A percentile compares a stretch with the other conserved stretches of the same genome.
Conservation (phyloP, 371 early-diverging fungal species). For the Mortierella sp. region DNA sequence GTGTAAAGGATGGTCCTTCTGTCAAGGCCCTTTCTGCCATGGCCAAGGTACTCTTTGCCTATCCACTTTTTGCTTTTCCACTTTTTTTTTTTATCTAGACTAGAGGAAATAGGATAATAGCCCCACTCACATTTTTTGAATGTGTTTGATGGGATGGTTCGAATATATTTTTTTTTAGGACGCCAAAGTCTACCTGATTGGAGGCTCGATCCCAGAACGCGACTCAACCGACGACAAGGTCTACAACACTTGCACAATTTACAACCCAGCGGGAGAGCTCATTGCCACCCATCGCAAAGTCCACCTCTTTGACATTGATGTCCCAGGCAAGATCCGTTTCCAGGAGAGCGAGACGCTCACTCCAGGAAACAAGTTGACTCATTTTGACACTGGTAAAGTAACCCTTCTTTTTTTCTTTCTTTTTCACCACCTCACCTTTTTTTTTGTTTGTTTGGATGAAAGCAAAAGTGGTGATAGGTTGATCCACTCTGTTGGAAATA, state of each 20-base stretch:
- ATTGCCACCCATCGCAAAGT: conserved; percentile 80
- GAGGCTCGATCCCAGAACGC: conserved; percentile 93
- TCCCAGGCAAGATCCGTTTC: conserved; percentile 92
- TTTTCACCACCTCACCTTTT: neutral
- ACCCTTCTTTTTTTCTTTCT: conserved; percentile 1
- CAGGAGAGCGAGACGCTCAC: conserved; percentile 90
- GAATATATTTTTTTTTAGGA: conserved; percentile 64
- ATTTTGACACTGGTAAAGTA: conserved; percentile 77
- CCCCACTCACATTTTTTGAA: neutral
- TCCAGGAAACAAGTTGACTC: conserved; percentile 79
- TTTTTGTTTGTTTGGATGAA: neutral
- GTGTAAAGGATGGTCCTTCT: conserved; percentile 67
- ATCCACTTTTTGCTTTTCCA: neutral
- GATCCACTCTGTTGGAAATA: neutral
- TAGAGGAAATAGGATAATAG: neutral
- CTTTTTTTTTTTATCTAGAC: neutral
- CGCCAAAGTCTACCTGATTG: conserved; percentile 80
- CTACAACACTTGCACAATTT: conserved; percentile 94
- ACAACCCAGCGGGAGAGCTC: conserved; percentile 77
- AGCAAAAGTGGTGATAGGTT: neutral
- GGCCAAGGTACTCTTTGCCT: conserved; percentile 69
- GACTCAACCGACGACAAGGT: conserved; percentile 66
- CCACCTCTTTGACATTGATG: conserved; percentile 97
- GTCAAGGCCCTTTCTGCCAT: conserved; percentile 76
- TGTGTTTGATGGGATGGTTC: no score